phyloP scores from a whole-genome alignment of 2,329 filamentous ascomycete genomes.

The Geosmithia flava region DNA sequence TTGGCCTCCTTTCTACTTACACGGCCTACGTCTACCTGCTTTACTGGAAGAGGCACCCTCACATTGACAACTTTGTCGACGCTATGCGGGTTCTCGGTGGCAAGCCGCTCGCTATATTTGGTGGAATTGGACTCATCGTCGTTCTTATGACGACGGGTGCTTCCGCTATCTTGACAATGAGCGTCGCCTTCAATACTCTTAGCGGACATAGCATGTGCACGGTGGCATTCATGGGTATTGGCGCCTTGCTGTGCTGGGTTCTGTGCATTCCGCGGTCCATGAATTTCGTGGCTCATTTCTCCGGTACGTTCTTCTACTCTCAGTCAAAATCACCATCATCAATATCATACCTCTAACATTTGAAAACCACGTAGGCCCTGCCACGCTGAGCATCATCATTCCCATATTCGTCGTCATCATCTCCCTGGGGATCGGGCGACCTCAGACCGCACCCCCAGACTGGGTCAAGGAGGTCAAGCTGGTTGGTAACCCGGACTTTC shows the following conservation, averaged over 20 bases:
- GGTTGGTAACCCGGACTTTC: conserved; percentile 16
- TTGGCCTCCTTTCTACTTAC: conserved; percentile 52
- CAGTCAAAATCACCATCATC: background rate
- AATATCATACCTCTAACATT: too few species aligned
- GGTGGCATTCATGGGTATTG: conserved; percentile 51
- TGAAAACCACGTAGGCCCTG: background rate
- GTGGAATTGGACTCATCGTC: conserved; percentile 51
- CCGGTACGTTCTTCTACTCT: conserved; percentile 8
- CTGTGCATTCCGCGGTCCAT: conserved; percentile 59
- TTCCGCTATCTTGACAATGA: conserved; percentile 52
- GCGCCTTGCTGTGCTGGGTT: conserved; percentile 47
- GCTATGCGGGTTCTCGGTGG: conserved; percentile 44
- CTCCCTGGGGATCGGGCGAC: conserved; percentile 17
- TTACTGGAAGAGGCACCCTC: conserved; percentile 56
- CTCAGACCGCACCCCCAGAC: conserved; percentile 12
- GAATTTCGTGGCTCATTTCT: conserved; percentile 19
- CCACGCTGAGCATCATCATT: conserved; percentile 18
- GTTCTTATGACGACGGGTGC: conserved; percentile 63
- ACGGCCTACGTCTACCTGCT: conserved; percentile 40
- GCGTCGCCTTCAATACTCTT: conserved; percentile 59
- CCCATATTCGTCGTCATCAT: conserved; percentile 24
- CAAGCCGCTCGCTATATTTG: conserved; percentile 10
- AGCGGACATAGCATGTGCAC: conserved; percentile 50
- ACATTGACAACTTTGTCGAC: conserved; percentile 60
- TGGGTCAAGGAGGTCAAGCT: conserved; percentile 15